phyloP scores from a whole-genome alignment of 2,329 filamentous ascomycete genomes.

The Fusarium brachygibbosum region DNA sequence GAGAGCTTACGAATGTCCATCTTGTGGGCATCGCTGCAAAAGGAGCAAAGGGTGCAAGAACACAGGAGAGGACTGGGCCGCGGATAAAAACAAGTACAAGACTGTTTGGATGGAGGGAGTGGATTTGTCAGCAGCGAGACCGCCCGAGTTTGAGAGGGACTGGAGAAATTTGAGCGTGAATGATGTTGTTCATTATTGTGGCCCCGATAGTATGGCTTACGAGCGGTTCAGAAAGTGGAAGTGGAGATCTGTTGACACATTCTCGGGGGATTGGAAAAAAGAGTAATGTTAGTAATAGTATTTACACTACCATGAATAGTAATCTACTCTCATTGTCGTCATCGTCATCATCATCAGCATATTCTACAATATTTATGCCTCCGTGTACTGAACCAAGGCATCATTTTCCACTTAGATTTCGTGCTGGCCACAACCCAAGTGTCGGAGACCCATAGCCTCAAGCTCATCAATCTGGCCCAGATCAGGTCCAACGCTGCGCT shows the following conservation, averaged over 20 bases:
- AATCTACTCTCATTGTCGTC: not conserved
- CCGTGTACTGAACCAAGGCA: not conserved
- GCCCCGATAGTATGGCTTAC: not conserved
- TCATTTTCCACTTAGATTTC: conserved; percentile 10
- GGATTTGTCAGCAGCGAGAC: not conserved
- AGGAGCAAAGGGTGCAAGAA: not conserved
- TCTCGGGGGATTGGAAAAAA: not conserved
- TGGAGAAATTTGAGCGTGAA: conserved; percentile 11
- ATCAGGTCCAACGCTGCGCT: conserved; percentile 30
- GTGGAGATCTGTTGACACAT: conserved; percentile 20
- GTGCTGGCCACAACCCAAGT: conserved; percentile 53
- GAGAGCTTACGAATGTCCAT: not conserved
- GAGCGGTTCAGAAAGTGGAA: conserved; percentile 3
- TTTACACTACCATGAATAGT: not conserved
- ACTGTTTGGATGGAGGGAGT: not conserved
- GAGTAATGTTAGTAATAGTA: not conserved
- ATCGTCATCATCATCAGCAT: not conserved
- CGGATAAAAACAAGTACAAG: not conserved
- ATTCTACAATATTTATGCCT: not conserved
- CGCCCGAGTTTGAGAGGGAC: conserved; percentile 16
- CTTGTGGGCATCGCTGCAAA: conserved; percentile 7
- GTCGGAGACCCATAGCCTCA: conserved; percentile 53
- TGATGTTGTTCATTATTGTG: not conserved
- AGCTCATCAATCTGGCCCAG: conserved; percentile 50
- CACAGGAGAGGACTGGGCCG: conserved; percentile 4